Evolutionary conservation across 140 eudicot genomes (phyloP).

Genomic region (Erigeron philadelphicus): DNA sequence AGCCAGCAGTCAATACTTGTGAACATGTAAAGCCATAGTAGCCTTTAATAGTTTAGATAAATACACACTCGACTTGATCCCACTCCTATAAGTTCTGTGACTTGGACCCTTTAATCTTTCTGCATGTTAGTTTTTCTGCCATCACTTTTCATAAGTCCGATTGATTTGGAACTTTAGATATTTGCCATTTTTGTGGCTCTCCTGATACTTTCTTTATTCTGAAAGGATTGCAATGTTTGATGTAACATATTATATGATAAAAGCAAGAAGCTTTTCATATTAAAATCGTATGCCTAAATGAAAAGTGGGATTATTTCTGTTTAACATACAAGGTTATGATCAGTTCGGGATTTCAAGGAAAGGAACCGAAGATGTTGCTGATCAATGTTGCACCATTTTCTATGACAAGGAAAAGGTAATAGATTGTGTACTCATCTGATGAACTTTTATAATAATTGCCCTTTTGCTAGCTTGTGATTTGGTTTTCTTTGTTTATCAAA

Average conservation of each 20-base stretch:
- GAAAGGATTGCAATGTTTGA: neutral
- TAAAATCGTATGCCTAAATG: no score
- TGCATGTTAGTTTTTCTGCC: neutral
- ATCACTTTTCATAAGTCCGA: neutral
- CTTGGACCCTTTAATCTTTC: neutral
- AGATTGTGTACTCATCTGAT: neutral
- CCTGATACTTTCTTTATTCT: neutral
- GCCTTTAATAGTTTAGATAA: neutral
- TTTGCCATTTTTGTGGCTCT: neutral
- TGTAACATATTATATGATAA: neutral
- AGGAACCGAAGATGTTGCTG: slow-evolving; percentile 84
- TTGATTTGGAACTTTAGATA: neutral
- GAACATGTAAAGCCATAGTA: neutral
- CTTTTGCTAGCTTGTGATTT: neutral
- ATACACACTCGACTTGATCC: neutral
- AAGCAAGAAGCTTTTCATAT: neutral
- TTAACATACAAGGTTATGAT: slow-evolving; percentile 50
- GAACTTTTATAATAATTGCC: neutral
- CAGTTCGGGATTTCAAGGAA: slow-evolving; percentile 92
- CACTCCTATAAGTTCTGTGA: neutral
- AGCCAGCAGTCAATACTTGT: neutral
- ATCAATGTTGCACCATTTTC: slow-evolving; percentile 83
- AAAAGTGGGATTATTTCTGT: slow-evolving; percentile 14
- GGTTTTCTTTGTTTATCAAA: slow-evolving; percentile 20
- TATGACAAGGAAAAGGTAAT: slow-evolving; percentile 93